Conservation (phyloP, 495 filamentous ascomycete genomes). For the Neurospora sp. region DNA sequence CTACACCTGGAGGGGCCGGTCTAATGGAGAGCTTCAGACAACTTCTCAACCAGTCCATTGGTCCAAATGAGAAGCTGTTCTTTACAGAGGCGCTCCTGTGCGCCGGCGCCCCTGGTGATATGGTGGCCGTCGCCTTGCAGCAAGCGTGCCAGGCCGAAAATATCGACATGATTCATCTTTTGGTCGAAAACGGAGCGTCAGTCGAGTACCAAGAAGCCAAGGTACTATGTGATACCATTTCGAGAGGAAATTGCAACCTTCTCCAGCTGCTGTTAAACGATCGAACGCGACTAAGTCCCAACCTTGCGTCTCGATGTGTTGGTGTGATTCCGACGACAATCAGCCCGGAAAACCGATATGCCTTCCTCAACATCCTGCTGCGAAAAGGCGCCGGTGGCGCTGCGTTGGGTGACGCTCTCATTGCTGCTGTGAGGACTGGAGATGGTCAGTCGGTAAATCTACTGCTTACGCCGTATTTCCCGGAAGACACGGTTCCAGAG, state of each 20-base stretch:
- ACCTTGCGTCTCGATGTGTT: conserved; percentile 34
- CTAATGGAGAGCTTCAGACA: conserved; percentile 30
- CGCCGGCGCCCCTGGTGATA: conserved; percentile 34
- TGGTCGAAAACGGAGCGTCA: conserved; percentile 34
- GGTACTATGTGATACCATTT: conserved; percentile 25
- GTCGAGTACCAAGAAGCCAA: conserved; percentile 34
- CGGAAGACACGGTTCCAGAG: conserved; percentile 3
- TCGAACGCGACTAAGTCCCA: conserved; percentile 21
- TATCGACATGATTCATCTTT: conserved; percentile 35
- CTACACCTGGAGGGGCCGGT: conserved; percentile 21
- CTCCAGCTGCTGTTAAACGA: conserved; percentile 30
- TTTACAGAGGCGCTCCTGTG: conserved; percentile 36
- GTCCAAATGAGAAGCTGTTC: conserved; percentile 32
- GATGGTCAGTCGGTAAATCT: conserved; percentile 31
- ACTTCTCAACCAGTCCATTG: conserved; percentile 27
- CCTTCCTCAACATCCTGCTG: conserved; percentile 27
- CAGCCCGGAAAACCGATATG: conserved; percentile 29
- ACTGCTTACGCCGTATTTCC: conserved; percentile 32
- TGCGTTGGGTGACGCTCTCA: conserved; percentile 27
- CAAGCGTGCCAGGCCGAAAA: conserved; percentile 28
- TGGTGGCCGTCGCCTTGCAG: conserved; percentile 25
- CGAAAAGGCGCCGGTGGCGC: conserved; percentile 30
- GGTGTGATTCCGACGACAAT: conserved; percentile 31
- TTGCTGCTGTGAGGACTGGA: conserved; percentile 29
- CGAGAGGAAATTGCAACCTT: conserved; percentile 27